Conservation (phyloP, 805 yeast species). For the Hagleromyces aurorensis region DNA sequence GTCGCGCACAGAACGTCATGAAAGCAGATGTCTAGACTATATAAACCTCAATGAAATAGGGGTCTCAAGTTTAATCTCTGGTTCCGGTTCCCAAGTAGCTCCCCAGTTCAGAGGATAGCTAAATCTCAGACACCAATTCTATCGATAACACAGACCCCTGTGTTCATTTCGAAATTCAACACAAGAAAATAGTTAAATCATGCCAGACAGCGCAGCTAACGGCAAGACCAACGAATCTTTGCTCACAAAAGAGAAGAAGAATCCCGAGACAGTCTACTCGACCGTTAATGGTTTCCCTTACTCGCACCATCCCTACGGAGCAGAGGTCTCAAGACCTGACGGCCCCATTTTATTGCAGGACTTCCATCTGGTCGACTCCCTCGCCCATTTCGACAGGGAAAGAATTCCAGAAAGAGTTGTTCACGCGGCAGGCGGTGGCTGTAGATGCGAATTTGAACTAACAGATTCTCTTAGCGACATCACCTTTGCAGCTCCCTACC, state of each 20-base stretch:
- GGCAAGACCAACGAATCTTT: no score
- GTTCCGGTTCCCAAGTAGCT: no score
- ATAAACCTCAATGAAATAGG: no score
- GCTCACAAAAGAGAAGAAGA: slow-evolving; percentile 4
- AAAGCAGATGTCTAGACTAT: no score
- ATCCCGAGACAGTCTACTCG: slow-evolving; percentile 26
- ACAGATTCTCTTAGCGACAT: slow-evolving; percentile 51
- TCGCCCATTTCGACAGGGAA: slow-evolving; percentile 57
- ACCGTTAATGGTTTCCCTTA: slow-evolving; percentile 50
- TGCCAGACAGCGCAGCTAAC: no score
- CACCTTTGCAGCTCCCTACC: slow-evolving; percentile 38
- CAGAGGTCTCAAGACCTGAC: slow-evolving; percentile 44
- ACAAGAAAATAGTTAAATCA: no score
- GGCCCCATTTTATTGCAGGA: slow-evolving; percentile 58
- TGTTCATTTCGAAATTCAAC: no score
- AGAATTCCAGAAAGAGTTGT: slow-evolving; percentile 62
- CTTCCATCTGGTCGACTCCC: slow-evolving; percentile 45
- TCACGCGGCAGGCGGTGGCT: slow-evolving; percentile 62
- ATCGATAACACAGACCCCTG: no score
- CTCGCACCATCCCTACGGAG: slow-evolving; percentile 43
- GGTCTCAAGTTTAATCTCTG: no score
- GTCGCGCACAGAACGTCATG: no score
- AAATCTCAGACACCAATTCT: no score
- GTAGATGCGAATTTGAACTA: slow-evolving; percentile 49
- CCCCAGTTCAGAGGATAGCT: no score